Base-by-base conservation (phyloP, 192 early-diverging fungal genomes). In the Coemansia erecta region DNA sequence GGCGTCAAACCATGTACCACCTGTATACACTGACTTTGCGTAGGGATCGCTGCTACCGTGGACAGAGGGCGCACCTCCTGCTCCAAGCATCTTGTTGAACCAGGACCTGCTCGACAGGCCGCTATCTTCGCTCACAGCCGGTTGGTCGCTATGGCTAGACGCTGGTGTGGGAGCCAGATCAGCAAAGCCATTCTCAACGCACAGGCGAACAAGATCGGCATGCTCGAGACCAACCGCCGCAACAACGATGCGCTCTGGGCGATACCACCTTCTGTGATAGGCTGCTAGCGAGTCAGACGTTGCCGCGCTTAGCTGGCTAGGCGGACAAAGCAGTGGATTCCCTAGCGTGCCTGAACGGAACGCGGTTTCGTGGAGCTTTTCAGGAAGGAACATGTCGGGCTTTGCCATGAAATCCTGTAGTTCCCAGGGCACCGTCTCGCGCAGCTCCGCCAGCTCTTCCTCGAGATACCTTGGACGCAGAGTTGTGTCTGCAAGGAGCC, bases 191-290 rank as follows among this genome's bases (percentile, higher is more conserved):
- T 85, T 65, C 40, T 83, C 75, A 1, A 81, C 85, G 19, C 90
- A 73, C 57, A 73, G 44, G 28, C 85, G 81, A 0, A 94, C 89
- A 0, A 95, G 81, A 43, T 86, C 72, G n/a, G 90, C 86, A 60
- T 98, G 97, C 22, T 87, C 84, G 41, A 91, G 84, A 5, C 97
- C 97, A 23, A 90, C 85, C 4, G 87, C 92, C 3, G 91, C 89
- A 14, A 98, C 81, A 3, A 94, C 93, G 49, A 98, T 93, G 43
- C 94, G 85, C 54, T 96, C 91, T 0, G 96, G 94, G 8, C 87
- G 83, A 70, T 89, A 94, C 94, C 94, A 96, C 11, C 74, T 86
- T 17, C 80, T 63, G 49, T 89, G 87, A 68, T 89, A 98, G 8
- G 77, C 54, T 35, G 78, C 83, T 39, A 98, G 84, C 15, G 83